Percentiles rank a stretch among this genome's conserved stretches.
These are phyloP conservation scores for Cryptococcus sp. DNA, from an alignment of 1,284 basidiomycete genomes.

Conservation along the genomic window DNA sequence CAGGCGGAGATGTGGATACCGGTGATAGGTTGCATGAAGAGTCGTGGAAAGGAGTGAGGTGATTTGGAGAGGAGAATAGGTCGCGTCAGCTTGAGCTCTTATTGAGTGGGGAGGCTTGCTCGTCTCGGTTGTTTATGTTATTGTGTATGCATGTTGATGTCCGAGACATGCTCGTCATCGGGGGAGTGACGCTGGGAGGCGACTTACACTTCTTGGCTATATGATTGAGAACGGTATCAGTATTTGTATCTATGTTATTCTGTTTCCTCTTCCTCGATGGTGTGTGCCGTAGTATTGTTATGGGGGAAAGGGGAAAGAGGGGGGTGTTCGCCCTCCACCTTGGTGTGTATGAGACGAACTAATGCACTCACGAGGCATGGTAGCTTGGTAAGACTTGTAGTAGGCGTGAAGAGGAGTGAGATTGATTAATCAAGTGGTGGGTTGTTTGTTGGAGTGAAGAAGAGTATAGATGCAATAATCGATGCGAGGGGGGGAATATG, in stretches of 20 bases:
- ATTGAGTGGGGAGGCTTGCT: not conserved
- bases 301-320: not conserved
- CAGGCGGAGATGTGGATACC: not conserved
- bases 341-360: not conserved
- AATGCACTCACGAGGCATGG: slow-evolving; percentile 47
- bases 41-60: not conserved
- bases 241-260: not conserved
- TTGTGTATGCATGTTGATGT: slow-evolving; percentile 1
- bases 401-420: slow-evolving; percentile 1
- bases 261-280: not conserved
- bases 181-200: too few relatives aligned
- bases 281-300: not conserved
- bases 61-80: slow-evolving; percentile 4
- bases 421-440: slow-evolving; percentile 5
- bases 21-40: not conserved
- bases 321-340: slow-evolving; percentile 20
- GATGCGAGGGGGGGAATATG: slow-evolving; percentile 13
- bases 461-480: slow-evolving; percentile 7
- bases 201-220: slow-evolving; percentile 44
- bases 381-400: slow-evolving; percentile 21
- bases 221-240: slow-evolving; percentile 1
- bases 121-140: slow-evolving; percentile 1
- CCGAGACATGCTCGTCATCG: not conserved
- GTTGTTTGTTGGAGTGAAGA: slow-evolving; percentile 9
- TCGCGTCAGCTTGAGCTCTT: slow-evolving; percentile 8